Conservation (phyloP, 345 rosid species). For the Dipteronia sinensis region DNA sequence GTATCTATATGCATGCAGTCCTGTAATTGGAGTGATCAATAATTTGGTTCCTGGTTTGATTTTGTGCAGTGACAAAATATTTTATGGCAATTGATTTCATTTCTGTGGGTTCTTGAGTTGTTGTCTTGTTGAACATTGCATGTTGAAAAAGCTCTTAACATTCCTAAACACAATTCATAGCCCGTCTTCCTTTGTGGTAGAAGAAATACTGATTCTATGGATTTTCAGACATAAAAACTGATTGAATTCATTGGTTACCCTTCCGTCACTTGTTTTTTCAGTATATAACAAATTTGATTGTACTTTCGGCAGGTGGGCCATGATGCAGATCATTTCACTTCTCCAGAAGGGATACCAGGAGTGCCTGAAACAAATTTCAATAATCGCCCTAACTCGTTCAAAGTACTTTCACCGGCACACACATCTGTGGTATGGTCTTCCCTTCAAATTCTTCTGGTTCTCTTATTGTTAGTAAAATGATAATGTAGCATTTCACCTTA, state of each 20-base stretch:
- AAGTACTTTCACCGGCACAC: conserved; percentile 64
- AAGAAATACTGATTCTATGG: background rate
- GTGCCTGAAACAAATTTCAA: conserved; percentile 80
- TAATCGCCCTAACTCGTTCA: conserved; percentile 75
- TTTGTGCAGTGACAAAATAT: background rate
- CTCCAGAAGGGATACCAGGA: conserved; percentile 78
- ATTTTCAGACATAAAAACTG: background rate
- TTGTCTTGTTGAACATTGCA: background rate
- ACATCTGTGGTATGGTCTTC: conserved; percentile 59
- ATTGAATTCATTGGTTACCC: background rate
- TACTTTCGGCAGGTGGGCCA: conserved; percentile 59
- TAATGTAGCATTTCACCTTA: background rate
- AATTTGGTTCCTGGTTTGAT: conserved; percentile 1
- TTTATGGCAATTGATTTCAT: background rate
- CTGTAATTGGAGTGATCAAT: background rate
- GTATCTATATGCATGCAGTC: conserved; percentile 14
- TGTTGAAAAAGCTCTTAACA: background rate
- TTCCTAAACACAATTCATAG: background rate
- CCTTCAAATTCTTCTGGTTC: background rate
- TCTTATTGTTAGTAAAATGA: background rate
- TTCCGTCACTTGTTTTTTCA: background rate
- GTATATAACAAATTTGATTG: conserved; percentile 1
- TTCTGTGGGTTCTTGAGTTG: background rate
- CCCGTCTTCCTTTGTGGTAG: background rate
- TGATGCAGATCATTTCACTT: conserved; percentile 67